Evolutionary conservation across 768 basidiomycete genomes (phyloP).

Genomic region (Termitomyces sp.): DNA sequence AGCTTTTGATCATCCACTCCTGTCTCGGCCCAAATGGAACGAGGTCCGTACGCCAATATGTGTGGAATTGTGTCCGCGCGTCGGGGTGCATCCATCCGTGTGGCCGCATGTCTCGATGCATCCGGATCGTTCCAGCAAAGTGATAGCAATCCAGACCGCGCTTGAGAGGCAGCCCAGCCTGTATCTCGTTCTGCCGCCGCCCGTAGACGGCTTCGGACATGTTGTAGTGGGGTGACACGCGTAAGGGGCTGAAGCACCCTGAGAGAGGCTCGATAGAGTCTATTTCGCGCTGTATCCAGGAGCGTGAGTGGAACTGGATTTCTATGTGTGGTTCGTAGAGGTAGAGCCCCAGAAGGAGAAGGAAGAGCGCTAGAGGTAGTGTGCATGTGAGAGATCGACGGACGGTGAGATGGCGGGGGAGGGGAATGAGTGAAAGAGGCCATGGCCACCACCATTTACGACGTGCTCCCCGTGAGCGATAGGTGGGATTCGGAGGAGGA

Average conservation of each 20-base stretch:
- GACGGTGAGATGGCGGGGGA: conserved; percentile 31
- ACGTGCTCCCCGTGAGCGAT: conserved; percentile 18
- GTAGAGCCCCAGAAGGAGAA: conserved; percentile 44
- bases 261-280: conserved; percentile 54
- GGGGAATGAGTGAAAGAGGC: conserved; percentile 13
- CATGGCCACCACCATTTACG: conserved; percentile 13
- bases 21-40: conserved; percentile 77
- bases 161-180: conserved; percentile 74
- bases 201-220: conserved; percentile 59
- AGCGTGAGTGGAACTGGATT: conserved; percentile 68
- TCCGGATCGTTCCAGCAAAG: conserved; percentile 78
- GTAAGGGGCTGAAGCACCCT: conserved; percentile 67
- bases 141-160: conserved; percentile 89
- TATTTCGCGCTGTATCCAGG: conserved; percentile 75
- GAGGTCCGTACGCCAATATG: conserved; percentile 93
- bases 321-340: conserved; percentile 85
- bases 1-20: conserved; percentile 88
- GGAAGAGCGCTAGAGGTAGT: conserved; percentile 30
- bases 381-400: conserved; percentile 20
- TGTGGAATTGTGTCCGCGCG: conserved; percentile 69
- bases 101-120: conserved; percentile 12
- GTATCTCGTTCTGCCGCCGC: conserved; percentile 61
- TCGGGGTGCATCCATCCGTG: conserved; percentile 25
- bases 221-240: conserved; percentile 64
- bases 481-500: conserved; percentile 19